Evolutionary conservation across 768 basidiomycete genomes (phyloP).

Genomic region (Hydnomerulius pinastri): DNA sequence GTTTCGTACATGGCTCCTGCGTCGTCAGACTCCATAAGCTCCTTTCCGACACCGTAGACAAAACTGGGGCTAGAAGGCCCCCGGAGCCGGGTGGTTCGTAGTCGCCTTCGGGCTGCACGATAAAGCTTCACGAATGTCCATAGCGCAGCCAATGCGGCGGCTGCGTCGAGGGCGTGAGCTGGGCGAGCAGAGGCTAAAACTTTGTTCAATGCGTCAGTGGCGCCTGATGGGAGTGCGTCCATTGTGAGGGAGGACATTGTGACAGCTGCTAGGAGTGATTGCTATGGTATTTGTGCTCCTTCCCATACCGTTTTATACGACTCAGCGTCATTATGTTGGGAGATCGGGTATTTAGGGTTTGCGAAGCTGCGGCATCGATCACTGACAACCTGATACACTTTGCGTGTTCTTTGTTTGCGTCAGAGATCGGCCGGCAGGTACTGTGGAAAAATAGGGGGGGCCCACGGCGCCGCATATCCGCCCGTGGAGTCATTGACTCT

Average conservation of each 20-base stretch:
- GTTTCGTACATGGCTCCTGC: conserved; percentile 16
- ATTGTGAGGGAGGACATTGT: not conserved
- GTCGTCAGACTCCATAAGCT: not conserved
- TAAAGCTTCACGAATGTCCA: conserved; percentile 14
- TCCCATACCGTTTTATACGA: too few species aligned
- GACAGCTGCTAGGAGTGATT: not conserved
- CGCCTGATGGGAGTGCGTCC: not conserved
- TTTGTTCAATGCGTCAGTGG: not conserved
- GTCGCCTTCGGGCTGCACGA: not conserved
- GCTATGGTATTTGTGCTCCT: too few species aligned
- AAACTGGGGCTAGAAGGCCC: conserved; percentile 21
- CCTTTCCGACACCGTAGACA: conserved; percentile 17
- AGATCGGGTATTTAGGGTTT: too few species aligned
- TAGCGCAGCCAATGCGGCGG: not conserved
- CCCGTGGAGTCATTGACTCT: too few species aligned
- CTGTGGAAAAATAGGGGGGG: too few species aligned
- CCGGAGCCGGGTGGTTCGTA: conserved; percentile 14
- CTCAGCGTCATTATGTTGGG: too few species aligned
- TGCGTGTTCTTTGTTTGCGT: too few species aligned
- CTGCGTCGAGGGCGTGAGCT: not conserved
- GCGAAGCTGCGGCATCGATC: too few species aligned
- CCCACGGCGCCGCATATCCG: too few species aligned
- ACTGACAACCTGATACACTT: too few species aligned
- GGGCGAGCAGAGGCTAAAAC: not conserved
- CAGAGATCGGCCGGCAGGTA: too few species aligned